phyloP scores from a whole-genome alignment of 352 stramenopile genomes.

The Phytophthora pistaciae region DNA sequence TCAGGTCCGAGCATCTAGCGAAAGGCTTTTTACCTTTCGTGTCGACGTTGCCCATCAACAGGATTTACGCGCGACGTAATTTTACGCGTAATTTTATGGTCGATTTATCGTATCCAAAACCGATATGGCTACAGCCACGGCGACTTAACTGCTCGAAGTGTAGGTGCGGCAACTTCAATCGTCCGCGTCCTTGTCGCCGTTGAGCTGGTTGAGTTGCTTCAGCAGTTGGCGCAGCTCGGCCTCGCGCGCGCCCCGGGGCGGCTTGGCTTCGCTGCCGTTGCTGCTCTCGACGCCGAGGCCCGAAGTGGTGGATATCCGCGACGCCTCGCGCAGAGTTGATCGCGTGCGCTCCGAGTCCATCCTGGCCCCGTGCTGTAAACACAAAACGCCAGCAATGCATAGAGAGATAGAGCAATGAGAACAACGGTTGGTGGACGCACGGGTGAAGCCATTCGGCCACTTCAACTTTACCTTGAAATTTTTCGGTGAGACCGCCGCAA shows the following conservation, averaged over 20 bases:
- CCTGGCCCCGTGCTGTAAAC: slow-evolving; percentile 25
- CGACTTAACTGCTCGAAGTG: slow-evolving; percentile 4
- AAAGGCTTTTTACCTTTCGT: slow-evolving; percentile 6
- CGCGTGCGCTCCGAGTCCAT: slow-evolving; percentile 20
- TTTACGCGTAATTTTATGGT: slow-evolving; percentile 20
- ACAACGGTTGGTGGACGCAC: background rate
- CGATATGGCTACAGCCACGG: slow-evolving; percentile 17
- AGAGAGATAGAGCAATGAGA: slow-evolving; percentile 14
- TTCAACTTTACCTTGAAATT: slow-evolving; percentile 29
- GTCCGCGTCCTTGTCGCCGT: slow-evolving; percentile 6
- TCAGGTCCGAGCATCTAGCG: background rate
- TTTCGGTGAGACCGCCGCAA: slow-evolving; percentile 18
- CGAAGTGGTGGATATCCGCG: slow-evolving; percentile 26
- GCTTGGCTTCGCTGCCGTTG: background rate
- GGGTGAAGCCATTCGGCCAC: slow-evolving; percentile 15
- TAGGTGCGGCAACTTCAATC: slow-evolving; percentile 9
- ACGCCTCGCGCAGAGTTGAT: slow-evolving; percentile 26
- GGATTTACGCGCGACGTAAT: slow-evolving; percentile 18
- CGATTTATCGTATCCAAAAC: slow-evolving; percentile 14
- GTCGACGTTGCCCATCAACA: slow-evolving; percentile 24
- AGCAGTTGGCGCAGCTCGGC: slow-evolving; percentile 49
- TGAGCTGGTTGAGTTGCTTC: slow-evolving; percentile 44
- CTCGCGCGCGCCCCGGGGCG: slow-evolving; percentile 30
- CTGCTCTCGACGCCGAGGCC: background rate
- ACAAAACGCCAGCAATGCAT: background rate